These are phyloP conservation scores for Choricystis sp. DNA, from an alignment of 139 green algal species.

Conservation along the genomic window DNA sequence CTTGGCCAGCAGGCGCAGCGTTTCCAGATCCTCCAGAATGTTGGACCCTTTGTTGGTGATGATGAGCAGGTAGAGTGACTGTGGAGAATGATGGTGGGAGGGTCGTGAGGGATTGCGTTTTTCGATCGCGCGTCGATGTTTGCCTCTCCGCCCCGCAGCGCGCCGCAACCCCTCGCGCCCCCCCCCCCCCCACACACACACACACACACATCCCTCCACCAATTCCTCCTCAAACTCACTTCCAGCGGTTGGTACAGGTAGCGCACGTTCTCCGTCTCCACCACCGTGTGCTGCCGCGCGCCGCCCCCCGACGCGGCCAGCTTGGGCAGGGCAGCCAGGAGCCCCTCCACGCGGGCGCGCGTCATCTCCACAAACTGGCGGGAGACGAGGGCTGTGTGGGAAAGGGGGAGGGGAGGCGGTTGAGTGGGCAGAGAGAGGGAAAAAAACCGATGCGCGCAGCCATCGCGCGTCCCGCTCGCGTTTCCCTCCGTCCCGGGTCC, in stretches of 20 bases:
- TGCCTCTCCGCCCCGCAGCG: neutral
- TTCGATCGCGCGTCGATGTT: no score
- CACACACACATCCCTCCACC: neutral
- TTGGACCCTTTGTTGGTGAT: slow-evolving; percentile 97
- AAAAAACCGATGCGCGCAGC: neutral
- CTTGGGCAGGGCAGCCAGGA: slow-evolving; percentile 97
- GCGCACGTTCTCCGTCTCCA: slow-evolving; percentile 97
- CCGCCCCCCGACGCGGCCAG: slow-evolving; percentile 76
- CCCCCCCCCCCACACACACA: neutral
- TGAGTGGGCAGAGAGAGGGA: neutral
- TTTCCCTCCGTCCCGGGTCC: neutral
- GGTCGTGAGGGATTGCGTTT: neutral
- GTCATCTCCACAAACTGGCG: slow-evolving; percentile 98
- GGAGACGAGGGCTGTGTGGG: slow-evolving; percentile 71
- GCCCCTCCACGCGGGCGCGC: slow-evolving; percentile 91
- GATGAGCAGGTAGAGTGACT: slow-evolving; percentile 90
- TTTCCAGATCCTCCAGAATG: slow-evolving; percentile 98
- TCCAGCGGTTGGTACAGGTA: slow-evolving; percentile 99
- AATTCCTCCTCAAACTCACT: slow-evolving; percentile 22
- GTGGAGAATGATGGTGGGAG: slow-evolving; percentile 3
- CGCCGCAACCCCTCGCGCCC: neutral
- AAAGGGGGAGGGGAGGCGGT: neutral
- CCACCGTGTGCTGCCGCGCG: slow-evolving; percentile 99
- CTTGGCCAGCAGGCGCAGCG: slow-evolving; percentile 87
- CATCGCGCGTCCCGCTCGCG: no score